phyloP scores from a whole-genome alignment of 495 filamentous ascomycete genomes.

The Penicillium bialowiezense region DNA sequence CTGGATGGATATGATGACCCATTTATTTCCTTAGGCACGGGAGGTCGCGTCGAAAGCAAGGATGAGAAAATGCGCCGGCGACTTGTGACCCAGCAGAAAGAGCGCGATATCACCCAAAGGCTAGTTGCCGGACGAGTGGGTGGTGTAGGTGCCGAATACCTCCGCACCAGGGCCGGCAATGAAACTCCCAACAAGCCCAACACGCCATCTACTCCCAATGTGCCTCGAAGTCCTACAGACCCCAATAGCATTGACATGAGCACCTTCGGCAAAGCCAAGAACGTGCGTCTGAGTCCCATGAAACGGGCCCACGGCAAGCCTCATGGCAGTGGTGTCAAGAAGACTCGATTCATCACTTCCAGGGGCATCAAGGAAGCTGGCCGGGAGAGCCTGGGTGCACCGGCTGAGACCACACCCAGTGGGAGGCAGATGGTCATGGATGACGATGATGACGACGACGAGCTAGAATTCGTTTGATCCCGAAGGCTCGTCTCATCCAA shows the following conservation, averaged over 20 bases:
- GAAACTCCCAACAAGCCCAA: slow-evolving; percentile 15
- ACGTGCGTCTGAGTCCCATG: slow-evolving; percentile 67
- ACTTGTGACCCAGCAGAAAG: slow-evolving; percentile 69
- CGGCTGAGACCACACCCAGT: slow-evolving; percentile 28
- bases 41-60: slow-evolving; percentile 50
- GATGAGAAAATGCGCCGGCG: slow-evolving; percentile 67
- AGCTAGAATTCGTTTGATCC: slow-evolving; percentile 52
- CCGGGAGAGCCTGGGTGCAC: slow-evolving; percentile 66
- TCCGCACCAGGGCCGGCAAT: slow-evolving; percentile 45
- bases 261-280: slow-evolving; percentile 34
- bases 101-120: slow-evolving; percentile 73
- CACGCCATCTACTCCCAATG: slow-evolving; percentile 1
- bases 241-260: slow-evolving; percentile 23
- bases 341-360: slow-evolving; percentile 76
- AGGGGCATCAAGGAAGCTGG: slow-evolving; percentile 76
- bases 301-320: slow-evolving; percentile 50
- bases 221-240: slow-evolving; percentile 9
- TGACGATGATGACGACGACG: slow-evolving; percentile 50
- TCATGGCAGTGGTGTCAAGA: slow-evolving; percentile 54
- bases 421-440: slow-evolving; percentile 30
- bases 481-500: not conserved
- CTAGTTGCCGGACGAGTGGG: slow-evolving; percentile 59
- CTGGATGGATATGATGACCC: slow-evolving; percentile 64
- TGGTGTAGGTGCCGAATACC: slow-evolving; percentile 75
- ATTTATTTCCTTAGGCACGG: slow-evolving; percentile 48